Base-by-base conservation (phyloP, 768 basidiomycete species). In the Termitomyces sp. region DNA sequence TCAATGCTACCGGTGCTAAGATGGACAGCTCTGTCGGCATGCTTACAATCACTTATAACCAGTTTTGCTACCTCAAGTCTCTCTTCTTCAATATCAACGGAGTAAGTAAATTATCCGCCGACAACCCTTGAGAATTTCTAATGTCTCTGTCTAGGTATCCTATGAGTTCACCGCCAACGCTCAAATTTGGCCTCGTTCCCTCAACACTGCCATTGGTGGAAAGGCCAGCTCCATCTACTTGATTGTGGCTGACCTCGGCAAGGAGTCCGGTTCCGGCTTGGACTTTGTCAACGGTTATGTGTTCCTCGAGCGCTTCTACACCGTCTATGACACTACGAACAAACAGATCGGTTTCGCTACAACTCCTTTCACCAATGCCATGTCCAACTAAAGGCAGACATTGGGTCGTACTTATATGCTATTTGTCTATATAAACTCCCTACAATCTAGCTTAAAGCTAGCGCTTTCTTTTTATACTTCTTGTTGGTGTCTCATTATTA, bases 271-370 rank as follows among this genome's bases (percentile, higher is more conserved):
- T 43, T 12, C 72, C 52, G 83, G 81, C 13, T 66, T 84, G 8
- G 79, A 82, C 71, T 83, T 84, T 59, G 74, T 85, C 68, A 76
- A 82, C 66, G 81, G 83, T 14, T 75, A 74, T 64, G 61, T 69
- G 3, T 85, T 82, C 76, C 72, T 85, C 33, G 74, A 77, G 70
- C 82, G 86, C 24, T 88, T 83, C 79, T 87, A 87, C 73, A 76
- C 80, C 27, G 84, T 86, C 40, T 87, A 71, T 63, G 86, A 88
- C 65, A 84, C 85, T 43, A 67, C 76, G 33, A 82, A 83, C 72
- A 72, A 68, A 51, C 81, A 73, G 14, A 75, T 87, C 48, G 84
- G 86, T 20, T 74, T 86, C 56, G 84, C 85, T 5, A 80, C 73
- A 26, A 85, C 78, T 9, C 55, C 70, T 9, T 81, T 73, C 68